Evolutionary conservation across 1,139 yeast genomes (phyloP).

Genomic region (Protomyces lactucae-debilis): DNA sequence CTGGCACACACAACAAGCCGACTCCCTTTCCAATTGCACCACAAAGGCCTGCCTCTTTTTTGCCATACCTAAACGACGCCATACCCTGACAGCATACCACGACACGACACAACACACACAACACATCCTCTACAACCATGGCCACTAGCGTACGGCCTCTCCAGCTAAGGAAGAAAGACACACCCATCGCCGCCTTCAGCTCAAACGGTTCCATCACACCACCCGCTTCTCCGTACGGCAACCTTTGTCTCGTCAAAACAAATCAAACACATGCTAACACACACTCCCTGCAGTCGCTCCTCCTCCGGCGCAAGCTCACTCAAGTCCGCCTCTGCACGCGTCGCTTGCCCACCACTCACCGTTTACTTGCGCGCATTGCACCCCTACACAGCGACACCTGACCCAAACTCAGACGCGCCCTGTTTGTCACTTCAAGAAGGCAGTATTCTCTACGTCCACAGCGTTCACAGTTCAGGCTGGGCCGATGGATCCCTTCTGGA

Average conservation of each 20-base stretch:
- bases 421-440: constrained; percentile 77
- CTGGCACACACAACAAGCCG: too few relatives aligned
- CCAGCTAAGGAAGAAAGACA: background rate
- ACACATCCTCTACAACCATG: background rate
- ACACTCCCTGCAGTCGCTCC: constrained; percentile 4
- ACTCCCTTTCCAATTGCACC: too few relatives aligned
- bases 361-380: constrained; percentile 15
- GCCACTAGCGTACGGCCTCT: background rate
- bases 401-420: background rate
- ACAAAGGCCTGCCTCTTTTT: too few relatives aligned
- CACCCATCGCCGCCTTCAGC: background rate
- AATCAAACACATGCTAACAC: background rate
- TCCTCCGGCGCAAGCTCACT: constrained; percentile 7
- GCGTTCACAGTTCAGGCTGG: constrained; percentile 93
- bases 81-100: background rate
- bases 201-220: constrained; percentile 1
- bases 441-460: constrained; percentile 81
- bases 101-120: background rate
- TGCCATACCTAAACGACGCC: background rate
- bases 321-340: background rate
- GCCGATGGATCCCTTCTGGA: constrained; percentile 84
- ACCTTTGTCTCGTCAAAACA: background rate
- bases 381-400: constrained; percentile 5
- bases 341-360: background rate
- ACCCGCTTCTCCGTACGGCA: background rate